Base-by-base conservation (phyloP, 2,329 filamentous ascomycete genomes). In the Sporothrix protearum region DNA sequence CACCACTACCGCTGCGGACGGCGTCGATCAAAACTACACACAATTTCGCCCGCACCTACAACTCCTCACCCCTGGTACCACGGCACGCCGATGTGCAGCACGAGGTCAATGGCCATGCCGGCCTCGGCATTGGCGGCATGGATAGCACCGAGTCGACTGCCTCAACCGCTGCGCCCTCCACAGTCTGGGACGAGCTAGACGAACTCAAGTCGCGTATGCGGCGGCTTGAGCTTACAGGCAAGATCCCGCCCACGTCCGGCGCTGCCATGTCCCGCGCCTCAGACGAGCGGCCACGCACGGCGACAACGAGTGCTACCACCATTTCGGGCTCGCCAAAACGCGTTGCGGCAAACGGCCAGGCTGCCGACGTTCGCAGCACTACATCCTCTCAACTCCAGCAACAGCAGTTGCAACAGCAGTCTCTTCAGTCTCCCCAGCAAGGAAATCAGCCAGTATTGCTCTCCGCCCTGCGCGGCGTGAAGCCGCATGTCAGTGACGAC, bases 151-250 rank as follows among this genome's bases (percentile, higher is more conserved):
- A 96, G 76, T 98, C 96, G 0, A 95, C 92, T 0, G 86, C 92
- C 45, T 98, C 96, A 0, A 96, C 93, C 0, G 94, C 91, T 1
- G 93, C 93, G 1, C 93, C 94, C 14, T 96, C 94, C 1, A 97
- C 94, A 0, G 93, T 99, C 2, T 99, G 96, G 96, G 96, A 98
- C 78, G 96, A 99, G 80, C 83, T 99, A 36, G 96, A 98, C 76
- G 96, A 98, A 75, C 83, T 99, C 63, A 98, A 98, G 80, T 96
- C 93, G 53, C 89, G 96, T 39, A 97, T 99, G 76, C 90, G 93
- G 76, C 92, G 93, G 73, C 86, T 99, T 10, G 96, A 98, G 80
- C 81, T 96, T 76, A 96, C 93, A 2, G 94, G 94, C 72, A 97
- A 96, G 80, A 83, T 96, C 45, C 94, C 94, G 0, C 83, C 92